Evolutionary conservation across 1,139 yeast species (phyloP).

Genomic region (Sugiyamaella castrensis): DNA sequence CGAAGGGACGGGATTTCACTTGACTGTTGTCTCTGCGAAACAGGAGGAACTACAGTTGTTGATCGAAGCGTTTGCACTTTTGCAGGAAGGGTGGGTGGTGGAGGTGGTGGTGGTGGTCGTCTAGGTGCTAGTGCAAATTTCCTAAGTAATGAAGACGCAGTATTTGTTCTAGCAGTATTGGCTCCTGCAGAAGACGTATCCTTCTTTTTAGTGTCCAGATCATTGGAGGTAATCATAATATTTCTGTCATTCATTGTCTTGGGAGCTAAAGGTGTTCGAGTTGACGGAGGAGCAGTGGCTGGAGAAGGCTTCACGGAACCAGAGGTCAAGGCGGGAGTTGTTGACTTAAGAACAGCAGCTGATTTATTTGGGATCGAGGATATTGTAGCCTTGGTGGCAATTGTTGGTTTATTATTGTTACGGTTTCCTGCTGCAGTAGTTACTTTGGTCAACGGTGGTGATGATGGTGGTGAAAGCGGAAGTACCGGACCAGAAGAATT

Average conservation of each 20-base stretch:
- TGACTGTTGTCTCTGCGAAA: neutral
- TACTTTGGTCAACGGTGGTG: slow-evolving; percentile 5
- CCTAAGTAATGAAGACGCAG: slow-evolving; percentile 19
- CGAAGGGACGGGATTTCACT: slow-evolving; percentile 1
- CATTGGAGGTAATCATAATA: slow-evolving; percentile 11
- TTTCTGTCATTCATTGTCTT: slow-evolving; percentile 13
- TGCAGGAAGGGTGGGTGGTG: slow-evolving; percentile 12
- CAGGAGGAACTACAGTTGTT: slow-evolving; percentile 10
- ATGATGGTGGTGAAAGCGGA: slow-evolving; percentile 8
- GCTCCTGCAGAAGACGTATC: neutral
- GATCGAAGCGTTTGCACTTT: neutral
- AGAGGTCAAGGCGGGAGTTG: neutral
- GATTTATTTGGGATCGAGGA: too few species aligned
- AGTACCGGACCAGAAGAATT: slow-evolving; percentile 2
- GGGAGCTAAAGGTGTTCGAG: slow-evolving; percentile 19
- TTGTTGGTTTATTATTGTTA: neutral
- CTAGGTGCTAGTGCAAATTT: slow-evolving; percentile 24
- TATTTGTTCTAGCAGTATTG: slow-evolving; percentile 8
- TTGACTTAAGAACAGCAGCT: too few species aligned
- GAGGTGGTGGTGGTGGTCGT: slow-evolving; percentile 26
- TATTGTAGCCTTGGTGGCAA: neutral
- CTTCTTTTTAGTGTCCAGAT: slow-evolving; percentile 1
- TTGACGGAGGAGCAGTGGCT: neutral
- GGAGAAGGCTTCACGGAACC: neutral
- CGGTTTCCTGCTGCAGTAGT: neutral